Conservation (phyloP, 495 filamentous ascomycete genomes). For the Xylaria bambusicola region DNA sequence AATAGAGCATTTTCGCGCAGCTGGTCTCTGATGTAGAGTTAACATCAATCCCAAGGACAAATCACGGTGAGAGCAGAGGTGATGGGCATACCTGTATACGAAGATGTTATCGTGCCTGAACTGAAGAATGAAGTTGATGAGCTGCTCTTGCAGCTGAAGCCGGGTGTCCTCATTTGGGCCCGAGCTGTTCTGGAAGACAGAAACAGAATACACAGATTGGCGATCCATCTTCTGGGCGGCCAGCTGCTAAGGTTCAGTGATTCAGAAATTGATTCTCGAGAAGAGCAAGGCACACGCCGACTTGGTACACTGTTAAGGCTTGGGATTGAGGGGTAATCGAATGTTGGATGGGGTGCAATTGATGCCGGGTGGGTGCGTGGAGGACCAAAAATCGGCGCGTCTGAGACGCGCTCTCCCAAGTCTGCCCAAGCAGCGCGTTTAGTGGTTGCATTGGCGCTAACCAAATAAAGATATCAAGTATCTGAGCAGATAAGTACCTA, state of each 20-base stretch:
- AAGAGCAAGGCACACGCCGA: not conserved
- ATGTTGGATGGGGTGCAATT: constrained; percentile 24
- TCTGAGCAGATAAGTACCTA: too few relatives aligned
- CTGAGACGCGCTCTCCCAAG: not conserved
- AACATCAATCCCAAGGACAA: constrained; percentile 20
- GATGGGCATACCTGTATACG: constrained; percentile 74
- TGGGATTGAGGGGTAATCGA: constrained; percentile 23
- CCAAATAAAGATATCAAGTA: too few relatives aligned
- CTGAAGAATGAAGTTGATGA: constrained; percentile 86
- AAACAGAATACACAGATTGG: constrained; percentile 79
- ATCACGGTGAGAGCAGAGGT: not conserved
- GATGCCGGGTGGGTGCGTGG: not conserved
- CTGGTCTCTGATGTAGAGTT: constrained; percentile 68
- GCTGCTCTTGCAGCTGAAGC: constrained; percentile 59
- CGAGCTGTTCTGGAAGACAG: constrained; percentile 69
- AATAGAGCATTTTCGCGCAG: constrained; percentile 93
- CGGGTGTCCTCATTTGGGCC: constrained; percentile 56
- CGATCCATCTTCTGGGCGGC: constrained; percentile 70
- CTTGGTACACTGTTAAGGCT: not conserved
- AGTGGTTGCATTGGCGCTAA: constrained; percentile 31
- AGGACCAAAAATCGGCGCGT: constrained; percentile 3
- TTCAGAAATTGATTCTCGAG: not conserved
- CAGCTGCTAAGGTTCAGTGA: not conserved
- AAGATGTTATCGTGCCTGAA: constrained; percentile 96
- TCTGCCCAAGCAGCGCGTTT: constrained; percentile 29